Evolutionary conservation across 805 yeast genomes (phyloP), one percentile per base, ranked within the genome.

Genomic region (Pichia heedii): DNA sequence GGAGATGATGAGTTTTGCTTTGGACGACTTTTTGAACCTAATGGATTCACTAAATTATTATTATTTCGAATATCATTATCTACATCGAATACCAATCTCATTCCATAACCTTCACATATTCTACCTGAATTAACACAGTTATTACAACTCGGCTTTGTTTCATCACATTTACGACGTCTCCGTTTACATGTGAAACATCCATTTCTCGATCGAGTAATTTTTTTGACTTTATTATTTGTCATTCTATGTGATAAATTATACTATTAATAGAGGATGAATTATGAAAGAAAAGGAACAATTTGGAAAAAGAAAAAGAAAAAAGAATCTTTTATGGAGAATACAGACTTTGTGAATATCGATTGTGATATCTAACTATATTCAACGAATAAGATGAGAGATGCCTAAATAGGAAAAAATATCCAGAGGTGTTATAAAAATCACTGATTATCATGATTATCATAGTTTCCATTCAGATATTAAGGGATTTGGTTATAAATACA

Each of bases 171-270:
- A 42, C 77, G 57, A 46, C 77, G 69, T 43, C 79, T 61, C 46
- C 59, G 65, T 50, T 75, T 74, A 54, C 81, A 76, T 1, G 77
- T 75, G 70, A 77, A 71, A 48, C 81, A 76, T 0, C 80, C 81
- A 4, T 73, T 74, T 46, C 80, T 57, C 6, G 76, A 78, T 45
- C 80, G 52, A 5, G 69, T 69, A 10, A 72, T 69, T 54, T 70
- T 73, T 16, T 37, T 40, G 2, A 9, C 26, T 16, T n/a, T 13
- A 29, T n/a, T 13, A 10, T 29, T 16, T 10, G 32, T 8, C 32
- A 29, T 29, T 10, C 15, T 7, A n/a, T n/a, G n/a, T n/a, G n/a
- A n/a, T n/a, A n/a, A n/a, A n/a, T n/a, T n/a, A n/a, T n/a, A n/a
- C n/a, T n/a, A n/a, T n/a, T n/a, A n/a, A n/a, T n/a, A n/a, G n/a